Conservation (phyloP, 805 yeast species). For the Yamadazyma sp. region DNA sequence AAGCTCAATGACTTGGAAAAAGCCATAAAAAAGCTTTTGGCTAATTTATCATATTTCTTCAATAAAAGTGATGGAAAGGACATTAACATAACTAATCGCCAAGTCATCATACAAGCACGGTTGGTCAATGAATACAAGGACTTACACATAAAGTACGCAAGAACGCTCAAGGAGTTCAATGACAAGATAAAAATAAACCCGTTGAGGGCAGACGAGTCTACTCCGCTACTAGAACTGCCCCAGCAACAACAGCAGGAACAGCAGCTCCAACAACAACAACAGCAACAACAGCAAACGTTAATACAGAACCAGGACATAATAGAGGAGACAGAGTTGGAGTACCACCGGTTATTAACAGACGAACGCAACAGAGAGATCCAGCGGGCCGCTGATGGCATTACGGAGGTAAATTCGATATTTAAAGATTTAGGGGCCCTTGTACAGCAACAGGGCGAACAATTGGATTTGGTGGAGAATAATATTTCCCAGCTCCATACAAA, state of each 20-base stretch:
- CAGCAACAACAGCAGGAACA: slow-evolving; percentile 10
- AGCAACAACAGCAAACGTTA: slow-evolving; percentile 28
- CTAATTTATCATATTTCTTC: slow-evolving; percentile 26
- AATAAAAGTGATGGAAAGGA: slow-evolving; percentile 22
- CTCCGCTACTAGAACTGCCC: slow-evolving; percentile 44
- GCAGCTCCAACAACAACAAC: slow-evolving; percentile 20
- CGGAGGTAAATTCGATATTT: slow-evolving; percentile 82
- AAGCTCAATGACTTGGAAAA: slow-evolving; percentile 31
- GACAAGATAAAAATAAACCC: slow-evolving; percentile 43
- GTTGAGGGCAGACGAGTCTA: slow-evolving; percentile 26
- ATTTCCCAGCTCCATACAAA: slow-evolving; percentile 61
- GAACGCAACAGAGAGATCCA: slow-evolving; percentile 74
- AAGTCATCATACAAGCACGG: slow-evolving; percentile 49
- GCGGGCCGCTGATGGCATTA: slow-evolving; percentile 73
- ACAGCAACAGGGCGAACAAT: slow-evolving; percentile 78
- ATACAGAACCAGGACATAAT: slow-evolving; percentile 39
- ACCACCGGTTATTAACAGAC: slow-evolving; percentile 62
- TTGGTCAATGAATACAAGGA: slow-evolving; percentile 56
- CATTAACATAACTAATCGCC: slow-evolving; percentile 37
- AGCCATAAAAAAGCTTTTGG: slow-evolving; percentile 33
- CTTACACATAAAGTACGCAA: slow-evolving; percentile 34
- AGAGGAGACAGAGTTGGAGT: slow-evolving; percentile 53
- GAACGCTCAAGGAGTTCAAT: slow-evolving; percentile 37
- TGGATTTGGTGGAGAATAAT: slow-evolving; percentile 83
- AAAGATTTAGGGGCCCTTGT: slow-evolving; percentile 78